Conservation (phyloP, 1,284 basidiomycete species). For the Phellopilus nigrolimitatus region DNA sequence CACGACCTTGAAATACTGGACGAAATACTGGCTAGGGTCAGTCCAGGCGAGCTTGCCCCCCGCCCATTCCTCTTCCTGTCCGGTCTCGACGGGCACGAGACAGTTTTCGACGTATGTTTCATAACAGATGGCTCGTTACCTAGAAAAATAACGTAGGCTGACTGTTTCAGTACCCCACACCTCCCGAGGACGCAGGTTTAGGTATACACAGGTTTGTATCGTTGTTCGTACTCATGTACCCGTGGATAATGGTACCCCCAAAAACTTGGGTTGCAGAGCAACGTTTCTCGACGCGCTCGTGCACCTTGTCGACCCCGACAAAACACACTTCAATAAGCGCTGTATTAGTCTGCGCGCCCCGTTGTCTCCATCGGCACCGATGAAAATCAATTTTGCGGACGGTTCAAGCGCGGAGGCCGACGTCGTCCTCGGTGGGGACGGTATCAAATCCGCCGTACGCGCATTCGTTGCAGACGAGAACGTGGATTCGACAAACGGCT, state of each 20-base stretch:
- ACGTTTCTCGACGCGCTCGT: conserved; percentile 46
- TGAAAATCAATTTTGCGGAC: conserved; percentile 40
- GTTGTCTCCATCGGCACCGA: conserved; percentile 17
- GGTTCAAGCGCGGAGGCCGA: conserved; percentile 43
- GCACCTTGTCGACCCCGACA: conserved; percentile 36
- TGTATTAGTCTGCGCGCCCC: conserved; percentile 33
- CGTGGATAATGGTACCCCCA: neutral
- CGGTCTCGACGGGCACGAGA: conserved; percentile 38
- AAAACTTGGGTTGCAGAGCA: conserved; percentile 24
- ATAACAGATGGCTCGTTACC: conserved; percentile 1
- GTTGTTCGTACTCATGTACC: neutral
- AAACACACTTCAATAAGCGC: conserved; percentile 47
- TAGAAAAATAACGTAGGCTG: neutral
- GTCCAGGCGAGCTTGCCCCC: conserved; percentile 30
- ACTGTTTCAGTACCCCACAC: conserved; percentile 33
- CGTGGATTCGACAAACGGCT: neutral
- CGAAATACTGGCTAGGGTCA: conserved; percentile 34
- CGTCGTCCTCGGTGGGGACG: conserved; percentile 51
- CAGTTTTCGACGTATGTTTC: conserved; percentile 42
- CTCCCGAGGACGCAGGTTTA: conserved; percentile 31
- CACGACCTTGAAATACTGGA: conserved; percentile 40
- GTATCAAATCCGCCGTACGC: conserved; percentile 45
- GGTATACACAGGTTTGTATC: conserved; percentile 38
- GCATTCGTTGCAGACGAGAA: conserved; percentile 26
- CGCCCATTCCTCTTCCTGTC: conserved; percentile 39